Evolutionary conservation across 345 rosid genomes (phyloP), one percentile per base, ranked within the genome.

Genomic region (Brassica nigra): DNA sequence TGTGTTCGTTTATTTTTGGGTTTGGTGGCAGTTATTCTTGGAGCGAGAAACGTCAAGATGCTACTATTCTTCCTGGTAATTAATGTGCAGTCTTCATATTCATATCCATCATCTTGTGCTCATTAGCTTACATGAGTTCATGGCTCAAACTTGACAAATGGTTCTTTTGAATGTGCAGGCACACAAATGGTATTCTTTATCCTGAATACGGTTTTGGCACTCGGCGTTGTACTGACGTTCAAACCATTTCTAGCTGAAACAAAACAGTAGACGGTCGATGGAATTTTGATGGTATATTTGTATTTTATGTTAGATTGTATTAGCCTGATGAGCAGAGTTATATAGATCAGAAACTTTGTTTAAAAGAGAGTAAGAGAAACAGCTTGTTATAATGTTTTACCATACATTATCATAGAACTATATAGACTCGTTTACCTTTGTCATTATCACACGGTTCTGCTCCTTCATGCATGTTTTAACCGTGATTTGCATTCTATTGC

Each of bases 181-280:
- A 72, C 62, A 58, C 91, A 89, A 59, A 81, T 85, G 82, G 90
- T 90, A 39, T 94, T 94, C 90, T 90, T 88, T 72, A 12, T 86
- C 18, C 67, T 94, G 77, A 90, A 84, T 70, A 62, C 74, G 67
- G 79, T 94, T 0, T 84, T 87, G 79, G 85, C 77, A 33, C 80
- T 86, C 28, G 98, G 90, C 34, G 81, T 90, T 69, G 11, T 88
- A 66, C 34, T 84, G 87, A 92, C 97, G 5, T 89, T 92, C 85
- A 83, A 92, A 69, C 98, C 98, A 7, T 92, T 94, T 85, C 84
- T 90, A 14, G 78, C 44, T 77, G 78, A 63, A 54, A 61, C 67
- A 14, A 34, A 67, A 9, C 37, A 47, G 0, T 81, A 66, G 66
- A 30, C 6, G 16, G 18, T 0, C 28, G 4, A 16, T 31, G 10